Base-by-base conservation (phyloP, 495 filamentous ascomycete species). In the Evansstolkia leycettana region DNA sequence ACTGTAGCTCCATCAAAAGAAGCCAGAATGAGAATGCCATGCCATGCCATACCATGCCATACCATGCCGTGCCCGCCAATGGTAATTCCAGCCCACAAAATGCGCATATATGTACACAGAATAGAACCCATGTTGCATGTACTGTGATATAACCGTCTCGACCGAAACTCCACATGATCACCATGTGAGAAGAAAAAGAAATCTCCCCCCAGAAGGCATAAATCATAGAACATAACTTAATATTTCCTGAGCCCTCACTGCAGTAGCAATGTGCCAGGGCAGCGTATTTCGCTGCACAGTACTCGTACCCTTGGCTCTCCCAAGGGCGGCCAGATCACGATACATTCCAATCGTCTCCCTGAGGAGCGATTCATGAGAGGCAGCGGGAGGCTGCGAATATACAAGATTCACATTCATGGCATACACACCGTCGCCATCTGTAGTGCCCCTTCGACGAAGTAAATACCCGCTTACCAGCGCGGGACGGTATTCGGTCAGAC, bases 211-310 rank as follows among this genome's bases (percentile, higher is more conserved):
- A 24, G 18, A 19, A 17, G 24, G 8, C 20, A 4, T 23, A 4
- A 9, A 23, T 60, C 39, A 67, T 38, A 67, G 46, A 47, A 62
- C 54, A 52, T 63, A 62, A 40, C 64, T 67, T 38, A 67, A 33
- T 16, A 65, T 46, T 46, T 64, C 58, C 31, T 67, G 64, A 14
- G 56, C 82, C 54, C 79, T 78, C 45, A 80, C 67, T 19, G 78
- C 86, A n/a, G 75, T 81, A 17, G 75, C 80, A 41, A 95, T 67
- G 68, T 95, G 87, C 81, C 83, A 89, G 15, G 88, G 88, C 43
- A 87, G 51, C 0, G 78, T 69, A 38, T 79, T 77, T 16, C 53
- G 58, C 31, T 75, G 75, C 13, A 65, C 63, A 31, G 76, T 72
- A 33, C 75, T 64, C 28, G 82, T 64, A 3, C 83, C 82, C 40